Base-by-base conservation (phyloP, 306 rosid species). In the Astragalus glycyphyllos region DNA sequence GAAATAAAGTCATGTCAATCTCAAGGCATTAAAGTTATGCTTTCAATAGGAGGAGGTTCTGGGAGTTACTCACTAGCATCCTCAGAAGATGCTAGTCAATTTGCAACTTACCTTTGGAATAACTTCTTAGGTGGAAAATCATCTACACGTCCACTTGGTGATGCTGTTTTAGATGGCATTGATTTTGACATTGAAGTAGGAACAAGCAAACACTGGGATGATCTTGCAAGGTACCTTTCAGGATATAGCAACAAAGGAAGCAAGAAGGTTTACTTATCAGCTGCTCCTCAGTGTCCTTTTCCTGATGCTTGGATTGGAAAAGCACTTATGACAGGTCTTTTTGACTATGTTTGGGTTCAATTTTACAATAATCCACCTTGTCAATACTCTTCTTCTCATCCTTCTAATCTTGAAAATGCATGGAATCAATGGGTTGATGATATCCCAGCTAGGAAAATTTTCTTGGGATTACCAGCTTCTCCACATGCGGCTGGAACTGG, bases 201-300 rank as follows among this genome's bases (percentile, higher is more conserved):
- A 68, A 17, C 80, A 57, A 46, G 46, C 72, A 17, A 44, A 26
- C 38, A 65, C 12, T 78, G 74, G 62, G 82, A 57, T 26, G 69
- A 58, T 12, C 77, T 78, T 38, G 69, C 74, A 0, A 65, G 11
- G 58, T 68, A 51, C 68, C 72, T 79, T 10, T 44, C 53, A 49
- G 78, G 74, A 7, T 78, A 45, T 16, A 59, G 31, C 47, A 59
- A 59, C 0, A 37, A 14, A 7, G 55, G 31, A 26, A 26, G 45
- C n/a, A 63, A 77, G 4, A 41, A 23, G 1, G 60, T 63, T n/a
- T 58, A 44, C 63, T 35, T 81, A 44, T 72, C 73, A 4, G 85
- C 85, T 31, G 80, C 85, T 44, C 82, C 85, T 46, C 85, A 75
- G 8, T 81, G 81, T 10, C 84, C 84, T 49, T 80, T 76, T 15